Base-by-base conservation (phyloP, 495 filamentous ascomycete species). In the Umbilicaria muhlenbergii region DNA sequence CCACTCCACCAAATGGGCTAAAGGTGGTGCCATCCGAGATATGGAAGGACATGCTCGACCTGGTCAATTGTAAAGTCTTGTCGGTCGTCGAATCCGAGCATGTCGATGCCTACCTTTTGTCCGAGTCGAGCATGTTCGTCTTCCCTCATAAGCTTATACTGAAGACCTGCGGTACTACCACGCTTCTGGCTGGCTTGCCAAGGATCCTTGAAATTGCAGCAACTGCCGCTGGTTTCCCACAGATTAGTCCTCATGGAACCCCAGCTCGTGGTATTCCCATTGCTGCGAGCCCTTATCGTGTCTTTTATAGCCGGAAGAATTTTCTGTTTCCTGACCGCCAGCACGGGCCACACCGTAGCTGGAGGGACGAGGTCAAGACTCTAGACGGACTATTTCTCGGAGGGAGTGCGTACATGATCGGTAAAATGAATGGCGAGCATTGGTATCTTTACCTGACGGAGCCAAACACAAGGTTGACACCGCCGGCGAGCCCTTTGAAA, bases 111-210 rank as follows among this genome's bases (percentile, higher is more conserved):
- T 99, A 99, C 54, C 75, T 99, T 31, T 75, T 99, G 41, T 96
- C 91, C 41, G 92, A 99, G 64, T 96, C 92, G 15, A 96, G 91
- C 78, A 84, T 99, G 89, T 99, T 99, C 60, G 87, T 99, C 51
- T 99, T 93, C 61, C 87, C 87, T 17, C 91, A 99, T 75, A 99
- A 99, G 68, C 68, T 99, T 39, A 93, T 99, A 51, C 70, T 99
- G 37, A 99, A 99, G 77, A 99, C 92, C 11, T 99, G 92, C 56
- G 92, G 92, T 41, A 99, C 92, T 6, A 99, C 92, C 3, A 99
- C 92, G 0, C 66, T 99, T 48, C 72, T 99, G 12, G 78, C 78
- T 15, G 92, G 92, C 12, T 69, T 99, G 40, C 84, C 81, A 28
- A 81, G 83, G 45, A 81, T 99, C 51, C 71, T 99, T 41, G 81